These are phyloP conservation scores for Scheffersomyces parashehatae DNA, from an alignment of 1,139 yeast species.

Conservation along the genomic window DNA sequence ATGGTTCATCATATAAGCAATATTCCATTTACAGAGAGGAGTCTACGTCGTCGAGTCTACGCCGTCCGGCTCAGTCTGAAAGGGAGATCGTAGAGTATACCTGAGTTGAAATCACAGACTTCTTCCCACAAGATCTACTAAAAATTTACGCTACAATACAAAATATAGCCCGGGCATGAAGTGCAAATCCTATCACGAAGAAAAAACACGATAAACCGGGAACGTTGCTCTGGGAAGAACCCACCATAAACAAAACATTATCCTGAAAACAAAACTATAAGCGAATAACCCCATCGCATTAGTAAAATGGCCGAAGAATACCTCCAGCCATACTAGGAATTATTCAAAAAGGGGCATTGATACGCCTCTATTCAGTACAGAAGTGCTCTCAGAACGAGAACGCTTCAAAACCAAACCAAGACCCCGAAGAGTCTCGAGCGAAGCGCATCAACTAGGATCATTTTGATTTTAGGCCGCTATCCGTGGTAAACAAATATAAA, in stretches of 20 bases:
- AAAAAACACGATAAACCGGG: conserved; percentile 54
- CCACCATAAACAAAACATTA: conserved; percentile 27
- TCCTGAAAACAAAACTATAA: conserved; percentile 26
- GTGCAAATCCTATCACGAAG: conserved; percentile 45
- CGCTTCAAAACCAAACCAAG: conserved; percentile 9
- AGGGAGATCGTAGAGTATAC: too few species aligned
- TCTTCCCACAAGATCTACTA: neutral
- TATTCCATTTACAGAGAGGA: too few species aligned
- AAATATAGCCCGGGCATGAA: conserved; percentile 56
- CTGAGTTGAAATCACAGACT: too few species aligned
- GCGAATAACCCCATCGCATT: conserved; percentile 3
- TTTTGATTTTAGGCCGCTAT: conserved; percentile 35
- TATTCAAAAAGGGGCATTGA: conserved; percentile 9
- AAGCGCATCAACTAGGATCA: conserved; percentile 22
- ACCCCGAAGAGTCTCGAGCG: conserved; percentile 3
- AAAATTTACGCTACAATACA: neutral
- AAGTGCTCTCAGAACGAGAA: conserved; percentile 23
- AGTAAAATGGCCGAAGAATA: conserved; percentile 2
- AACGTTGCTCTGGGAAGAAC: conserved; percentile 42
- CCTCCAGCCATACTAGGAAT: conserved; percentile 2
- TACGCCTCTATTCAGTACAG: conserved; percentile 7
- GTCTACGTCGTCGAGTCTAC: too few species aligned
- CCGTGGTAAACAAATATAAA: conserved; percentile 49
- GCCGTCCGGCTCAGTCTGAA: too few species aligned
- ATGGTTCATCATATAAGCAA: too few species aligned